Conservation (phyloP, 2,329 filamentous ascomycete genomes). For the Diaporthe amygdali region DNA sequence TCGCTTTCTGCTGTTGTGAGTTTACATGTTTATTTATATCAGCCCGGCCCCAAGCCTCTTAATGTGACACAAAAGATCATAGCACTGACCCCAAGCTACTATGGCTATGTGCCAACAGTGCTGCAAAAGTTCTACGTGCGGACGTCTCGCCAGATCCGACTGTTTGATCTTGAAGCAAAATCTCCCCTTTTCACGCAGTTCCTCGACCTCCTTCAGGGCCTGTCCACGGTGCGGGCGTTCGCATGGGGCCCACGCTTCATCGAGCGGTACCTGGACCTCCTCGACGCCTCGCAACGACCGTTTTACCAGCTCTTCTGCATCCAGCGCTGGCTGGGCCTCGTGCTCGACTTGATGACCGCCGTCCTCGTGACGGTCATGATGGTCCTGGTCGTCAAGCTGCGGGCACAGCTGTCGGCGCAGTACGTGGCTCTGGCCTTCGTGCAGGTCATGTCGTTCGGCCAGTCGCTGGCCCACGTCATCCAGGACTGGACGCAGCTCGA, state of each 20-base stretch:
- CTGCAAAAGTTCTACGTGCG: slow-evolving; percentile 37
- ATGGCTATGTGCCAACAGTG: slow-evolving; percentile 6
- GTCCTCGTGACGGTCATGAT: slow-evolving; percentile 25
- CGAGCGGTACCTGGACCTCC: background rate
- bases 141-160: slow-evolving; percentile 35
- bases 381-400: slow-evolving; percentile 15
- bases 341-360: slow-evolving; percentile 27
- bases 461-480: slow-evolving; percentile 21
- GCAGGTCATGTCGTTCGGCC: slow-evolving; percentile 20
- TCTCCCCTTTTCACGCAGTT: background rate
- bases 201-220: background rate
- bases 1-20: slow-evolving; percentile 20
- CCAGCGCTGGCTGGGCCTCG: slow-evolving; percentile 29
- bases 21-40: too few species aligned
- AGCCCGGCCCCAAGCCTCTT: background rate
- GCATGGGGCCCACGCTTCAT: background rate
- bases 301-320: slow-evolving; percentile 28
- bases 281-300: slow-evolving; percentile 28
- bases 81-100: background rate
- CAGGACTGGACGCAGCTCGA: slow-evolving; percentile 27
- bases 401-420: slow-evolving; percentile 13
- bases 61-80: background rate
- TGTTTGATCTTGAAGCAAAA: slow-evolving; percentile 31
- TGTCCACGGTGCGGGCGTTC: slow-evolving; percentile 20
- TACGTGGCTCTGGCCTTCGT: slow-evolving; percentile 27